A percentile compares a stretch with the other conserved stretches of the same genome.
Evolutionary conservation across 768 basidiomycete genomes (phyloP).

Genomic region (Panaeolus cyanescens): DNA sequence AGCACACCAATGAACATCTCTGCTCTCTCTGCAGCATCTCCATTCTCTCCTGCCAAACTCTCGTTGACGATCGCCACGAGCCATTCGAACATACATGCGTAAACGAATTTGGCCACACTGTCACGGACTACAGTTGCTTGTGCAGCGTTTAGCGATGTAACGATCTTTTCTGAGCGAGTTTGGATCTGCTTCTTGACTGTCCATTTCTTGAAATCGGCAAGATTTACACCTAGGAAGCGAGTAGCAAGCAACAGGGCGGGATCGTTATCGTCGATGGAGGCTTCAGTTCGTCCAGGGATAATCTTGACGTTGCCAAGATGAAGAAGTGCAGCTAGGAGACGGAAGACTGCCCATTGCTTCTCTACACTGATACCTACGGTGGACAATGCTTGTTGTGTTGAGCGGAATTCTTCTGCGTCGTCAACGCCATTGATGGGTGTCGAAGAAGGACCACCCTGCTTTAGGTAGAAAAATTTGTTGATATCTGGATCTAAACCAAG

Average conservation of each 20-base stretch:
- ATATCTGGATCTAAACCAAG: conserved; percentile 87
- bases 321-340: conserved; percentile 86
- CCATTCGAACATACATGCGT: conserved; percentile 99
- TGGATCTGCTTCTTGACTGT: conserved; percentile 96
- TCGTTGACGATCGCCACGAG: conserved; percentile 97
- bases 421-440: conserved; percentile 91
- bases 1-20: conserved; percentile 99
- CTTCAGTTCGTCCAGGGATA: conserved; percentile 77
- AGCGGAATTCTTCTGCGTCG: conserved; percentile 92
- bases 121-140: conserved; percentile 95
- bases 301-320: conserved; percentile 99
- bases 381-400: conserved; percentile 92
- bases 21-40: conserved; percentile 84
- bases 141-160: conserved; percentile 79
- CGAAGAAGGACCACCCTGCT: conserved; percentile 88
- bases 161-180: conserved; percentile 94
- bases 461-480: conserved; percentile 88
- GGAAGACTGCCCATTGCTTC: conserved; percentile 98
- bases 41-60: conserved; percentile 92
- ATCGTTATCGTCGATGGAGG: conserved; percentile 83
- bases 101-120: conserved; percentile 97
- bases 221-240: conserved; percentile 85
- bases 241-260: conserved; percentile 79
- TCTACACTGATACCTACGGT: conserved; percentile 98
- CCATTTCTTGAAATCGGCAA: conserved; percentile 98